phyloP scores from a whole-genome alignment of 805 yeast genomes.

The Suhomyces vadensis region DNA sequence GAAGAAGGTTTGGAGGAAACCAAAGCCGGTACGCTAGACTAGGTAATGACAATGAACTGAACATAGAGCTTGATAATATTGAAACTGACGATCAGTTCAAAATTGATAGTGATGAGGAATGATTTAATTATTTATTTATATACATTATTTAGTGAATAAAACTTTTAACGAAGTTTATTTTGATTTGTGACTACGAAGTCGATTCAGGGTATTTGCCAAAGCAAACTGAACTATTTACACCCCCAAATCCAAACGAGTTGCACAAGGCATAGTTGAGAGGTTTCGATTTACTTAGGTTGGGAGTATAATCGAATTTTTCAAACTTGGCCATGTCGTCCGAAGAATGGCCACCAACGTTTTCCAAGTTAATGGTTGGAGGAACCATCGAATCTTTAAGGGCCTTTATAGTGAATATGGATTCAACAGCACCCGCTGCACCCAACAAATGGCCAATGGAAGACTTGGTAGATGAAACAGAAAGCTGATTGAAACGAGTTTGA shows the following conservation, averaged over 20 bases:
- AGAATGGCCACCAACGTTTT: conserved; percentile 47
- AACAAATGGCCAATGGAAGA: conserved; percentile 91
- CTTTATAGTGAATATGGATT: conserved; percentile 74
- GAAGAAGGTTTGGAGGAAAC: neutral
- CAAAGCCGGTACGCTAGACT: neutral
- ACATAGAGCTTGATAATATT: conserved; percentile 10
- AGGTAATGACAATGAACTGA: neutral
- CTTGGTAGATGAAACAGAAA: conserved; percentile 77
- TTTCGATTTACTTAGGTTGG: conserved; percentile 41
- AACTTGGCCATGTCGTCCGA: conserved; percentile 46
- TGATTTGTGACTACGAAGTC: no score
- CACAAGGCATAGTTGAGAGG: conserved; percentile 62
- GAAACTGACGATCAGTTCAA: conserved; percentile 4
- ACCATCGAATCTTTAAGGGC: conserved; percentile 56
- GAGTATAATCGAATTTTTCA: conserved; percentile 58
- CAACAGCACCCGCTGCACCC: conserved; percentile 97
- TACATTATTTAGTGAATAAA: no score
- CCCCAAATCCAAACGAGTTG: conserved; percentile 97
- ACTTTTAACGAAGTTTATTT: no score
- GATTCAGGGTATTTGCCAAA: conserved; percentile 34
- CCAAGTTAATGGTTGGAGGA: conserved; percentile 83
- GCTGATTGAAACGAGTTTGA: conserved; percentile 18
- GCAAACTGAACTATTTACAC: conserved; percentile 80
- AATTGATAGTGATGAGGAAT: conserved; percentile 8
- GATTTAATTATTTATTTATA: neutral